phyloP scores from a whole-genome alignment of 345 rosid genomes.

The Theobroma cacao region DNA sequence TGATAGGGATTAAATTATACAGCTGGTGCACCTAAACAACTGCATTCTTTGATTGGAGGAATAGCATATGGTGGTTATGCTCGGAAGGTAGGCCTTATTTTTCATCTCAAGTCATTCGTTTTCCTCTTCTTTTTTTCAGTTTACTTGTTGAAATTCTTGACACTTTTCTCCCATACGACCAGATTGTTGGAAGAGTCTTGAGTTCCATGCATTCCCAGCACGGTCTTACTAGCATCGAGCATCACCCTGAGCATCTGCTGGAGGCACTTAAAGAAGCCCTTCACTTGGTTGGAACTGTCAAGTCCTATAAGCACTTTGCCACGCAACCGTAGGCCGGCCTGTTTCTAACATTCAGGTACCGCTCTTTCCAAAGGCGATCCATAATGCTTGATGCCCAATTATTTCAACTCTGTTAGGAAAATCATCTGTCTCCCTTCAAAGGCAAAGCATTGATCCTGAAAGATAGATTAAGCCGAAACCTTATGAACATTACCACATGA shows the following conservation, averaged over 20 bases:
- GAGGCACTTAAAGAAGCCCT: slow-evolving; percentile 46
- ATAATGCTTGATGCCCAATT: no score
- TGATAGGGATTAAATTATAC: slow-evolving; percentile 5
- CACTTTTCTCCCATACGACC: neutral
- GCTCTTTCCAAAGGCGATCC: neutral
- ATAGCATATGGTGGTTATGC: slow-evolving; percentile 65
- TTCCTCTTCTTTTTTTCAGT: neutral
- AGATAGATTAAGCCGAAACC: no score
- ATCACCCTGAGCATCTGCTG: slow-evolving; percentile 43
- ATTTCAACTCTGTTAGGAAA: no score
- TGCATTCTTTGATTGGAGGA: slow-evolving; percentile 40
- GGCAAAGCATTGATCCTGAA: no score
- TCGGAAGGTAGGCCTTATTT: slow-evolving; percentile 37
- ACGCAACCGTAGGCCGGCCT: neutral
- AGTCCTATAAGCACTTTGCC: slow-evolving; percentile 25
- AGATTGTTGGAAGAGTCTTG: slow-evolving; percentile 61
- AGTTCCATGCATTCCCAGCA: slow-evolving; percentile 39
- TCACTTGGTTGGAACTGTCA: slow-evolving; percentile 48
- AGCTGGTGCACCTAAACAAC: neutral
- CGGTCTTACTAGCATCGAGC: slow-evolving; percentile 38
- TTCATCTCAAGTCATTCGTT: neutral
- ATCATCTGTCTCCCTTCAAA: no score
- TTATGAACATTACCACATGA: no score
- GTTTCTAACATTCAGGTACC: neutral
- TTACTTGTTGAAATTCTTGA: neutral